A percentile compares a stretch with the other conserved stretches of the same genome.
Conservation (phyloP, 2,329 filamentous ascomycete genomes). For the Fonsecaea monophora region DNA sequence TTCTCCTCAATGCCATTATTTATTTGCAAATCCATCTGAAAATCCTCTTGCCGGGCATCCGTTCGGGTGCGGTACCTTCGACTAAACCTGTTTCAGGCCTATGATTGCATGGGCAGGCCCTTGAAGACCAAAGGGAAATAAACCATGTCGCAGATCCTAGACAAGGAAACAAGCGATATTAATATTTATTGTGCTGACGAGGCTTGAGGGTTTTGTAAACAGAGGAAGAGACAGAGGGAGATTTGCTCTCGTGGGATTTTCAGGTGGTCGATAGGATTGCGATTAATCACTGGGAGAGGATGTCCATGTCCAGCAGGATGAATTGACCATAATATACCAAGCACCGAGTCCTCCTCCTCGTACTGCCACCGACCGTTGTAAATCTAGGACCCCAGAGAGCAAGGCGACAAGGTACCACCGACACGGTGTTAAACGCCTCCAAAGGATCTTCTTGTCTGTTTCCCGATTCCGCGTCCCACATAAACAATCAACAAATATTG, state of each 20-base stretch:
- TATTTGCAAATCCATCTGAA: background rate
- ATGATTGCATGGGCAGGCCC: background rate
- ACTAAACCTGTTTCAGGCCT: background rate
- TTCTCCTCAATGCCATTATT: background rate
- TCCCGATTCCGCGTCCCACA: background rate
- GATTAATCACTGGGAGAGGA: too few relatives aligned
- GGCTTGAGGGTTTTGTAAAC: background rate
- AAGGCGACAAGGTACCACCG: background rate
- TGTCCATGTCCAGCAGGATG: background rate
- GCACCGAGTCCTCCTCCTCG: too few relatives aligned
- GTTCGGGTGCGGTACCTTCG: background rate
- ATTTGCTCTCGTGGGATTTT: background rate
- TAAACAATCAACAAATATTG: background rate
- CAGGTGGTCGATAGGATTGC: background rate
- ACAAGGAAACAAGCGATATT: conserved; percentile 2
- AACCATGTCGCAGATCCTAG: background rate
- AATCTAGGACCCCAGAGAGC: background rate
- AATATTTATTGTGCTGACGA: background rate
- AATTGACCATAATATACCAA: background rate
- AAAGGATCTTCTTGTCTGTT: background rate
- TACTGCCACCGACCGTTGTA: background rate
- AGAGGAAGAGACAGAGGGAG: background rate
- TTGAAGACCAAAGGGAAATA: background rate
- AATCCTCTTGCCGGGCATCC: background rate
- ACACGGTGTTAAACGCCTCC: background rate